phyloP scores from a whole-genome alignment of 257 asterid species.

The Fraxinus quadrangulata region DNA sequence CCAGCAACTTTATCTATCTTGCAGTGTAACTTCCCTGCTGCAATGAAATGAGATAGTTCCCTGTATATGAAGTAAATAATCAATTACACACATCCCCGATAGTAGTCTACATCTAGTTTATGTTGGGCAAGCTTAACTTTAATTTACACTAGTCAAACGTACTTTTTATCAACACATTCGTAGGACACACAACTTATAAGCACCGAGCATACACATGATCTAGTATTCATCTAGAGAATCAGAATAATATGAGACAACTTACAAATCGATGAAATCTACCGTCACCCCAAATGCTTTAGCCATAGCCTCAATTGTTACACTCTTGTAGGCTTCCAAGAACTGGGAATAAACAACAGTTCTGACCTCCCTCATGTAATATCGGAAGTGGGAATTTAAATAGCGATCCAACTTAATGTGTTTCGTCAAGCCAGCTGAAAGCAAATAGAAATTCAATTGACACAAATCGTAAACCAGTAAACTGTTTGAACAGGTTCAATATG shows the following conservation, averaged over 20 bases:
- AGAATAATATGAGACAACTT: slow-evolving; percentile 25
- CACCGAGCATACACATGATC: too few relatives aligned
- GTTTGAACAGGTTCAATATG: background rate
- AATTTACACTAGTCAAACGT: too few relatives aligned
- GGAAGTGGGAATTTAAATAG: slow-evolving; percentile 70
- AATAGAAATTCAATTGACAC: slow-evolving; percentile 2
- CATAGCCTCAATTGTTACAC: slow-evolving; percentile 84
- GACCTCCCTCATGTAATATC: slow-evolving; percentile 80
- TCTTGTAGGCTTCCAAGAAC: slow-evolving; percentile 81
- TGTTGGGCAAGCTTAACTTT: too few relatives aligned
- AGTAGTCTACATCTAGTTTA: too few relatives aligned
- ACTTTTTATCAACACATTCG: too few relatives aligned
- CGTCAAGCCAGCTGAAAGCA: slow-evolving; percentile 68
- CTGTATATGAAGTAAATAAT: slow-evolving; percentile 32
- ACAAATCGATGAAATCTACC: slow-evolving; percentile 72
- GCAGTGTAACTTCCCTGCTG: slow-evolving; percentile 84
- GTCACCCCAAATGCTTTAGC: slow-evolving; percentile 81
- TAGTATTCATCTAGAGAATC: background rate
- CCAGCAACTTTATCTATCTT: slow-evolving; percentile 88
- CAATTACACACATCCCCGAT: background rate
- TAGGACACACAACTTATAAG: too few relatives aligned
- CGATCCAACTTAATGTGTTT: slow-evolving; percentile 72
- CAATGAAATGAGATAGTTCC: slow-evolving; percentile 80
- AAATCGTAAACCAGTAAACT: background rate
- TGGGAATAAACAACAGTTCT: slow-evolving; percentile 81